Evolutionary conservation across 768 basidiomycete species (phyloP), one percentile per base, ranked within the genome.

Genomic region (Tylopilus vinaceipallidus): DNA sequence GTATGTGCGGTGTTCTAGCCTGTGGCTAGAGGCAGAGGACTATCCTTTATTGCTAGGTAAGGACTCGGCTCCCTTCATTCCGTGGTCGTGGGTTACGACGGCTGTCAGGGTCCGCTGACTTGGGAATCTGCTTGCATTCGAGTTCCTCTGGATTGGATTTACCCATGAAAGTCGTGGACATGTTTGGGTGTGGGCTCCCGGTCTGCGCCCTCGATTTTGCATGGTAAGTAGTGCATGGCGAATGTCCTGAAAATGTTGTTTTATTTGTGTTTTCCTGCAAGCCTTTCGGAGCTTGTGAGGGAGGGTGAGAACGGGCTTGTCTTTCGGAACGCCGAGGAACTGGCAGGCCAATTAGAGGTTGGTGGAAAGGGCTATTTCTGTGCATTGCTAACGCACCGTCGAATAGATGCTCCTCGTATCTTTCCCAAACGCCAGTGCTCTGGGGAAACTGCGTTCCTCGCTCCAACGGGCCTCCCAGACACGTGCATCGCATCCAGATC

Each of bases 151-250:
- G 81, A 2, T 71, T 94, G 49, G 97, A 99, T 69, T 73, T 99
- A 47, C 97, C 97, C 3, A 99, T 99, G 97, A 99, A 99, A 68
- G 84, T 99, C 5, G 93, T 99, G 7, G 97, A 99, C 67, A 98
- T 98, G 95, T 98, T 98, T 71, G 97, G 97, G 4, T 98, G 95
- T 58, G 87, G 87, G 5, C 74, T 98, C 48, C 95, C 95, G 0
- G 97, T 98, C 8, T 88, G 95, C 53, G 95, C 97, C 0, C 76
- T 93, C 3, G 76, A 84, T 42, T 99, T 95, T 62, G 71, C 76
- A 35, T 95, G 91, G 94, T 95, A 53, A n/a, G 81, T 58, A 12
- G 24, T 26, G 26, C 50, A 14, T 24, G 42, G 19, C n/a, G 34
- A 45, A 36, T 46, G 19, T 9, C 7, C n/a, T 23, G 22, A n/a